Evolutionary conservation across 306 rosid species (phyloP).

Genomic region (Hippophae rhamnoides): DNA sequence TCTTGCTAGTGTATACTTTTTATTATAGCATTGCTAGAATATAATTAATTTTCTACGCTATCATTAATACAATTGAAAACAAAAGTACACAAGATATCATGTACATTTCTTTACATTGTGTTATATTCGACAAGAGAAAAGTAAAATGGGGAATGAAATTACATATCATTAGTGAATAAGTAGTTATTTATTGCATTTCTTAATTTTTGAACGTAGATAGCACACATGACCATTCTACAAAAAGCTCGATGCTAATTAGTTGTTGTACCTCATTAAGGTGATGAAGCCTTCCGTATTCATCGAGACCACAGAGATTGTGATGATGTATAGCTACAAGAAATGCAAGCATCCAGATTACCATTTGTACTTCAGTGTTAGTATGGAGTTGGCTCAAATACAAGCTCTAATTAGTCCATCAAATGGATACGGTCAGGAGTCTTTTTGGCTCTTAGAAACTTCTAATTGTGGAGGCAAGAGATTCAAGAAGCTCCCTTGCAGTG

Average conservation of each 20-base stretch:
- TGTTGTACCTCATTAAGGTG: slow-evolving; percentile 22
- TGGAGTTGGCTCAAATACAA: neutral
- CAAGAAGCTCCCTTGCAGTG: slow-evolving; percentile 65
- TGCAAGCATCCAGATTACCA: slow-evolving; percentile 20
- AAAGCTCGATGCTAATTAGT: slow-evolving; percentile 21
- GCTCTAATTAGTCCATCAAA: slow-evolving; percentile 25
- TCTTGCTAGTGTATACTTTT: too few species aligned
- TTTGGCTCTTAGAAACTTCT: slow-evolving; percentile 31
- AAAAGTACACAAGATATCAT: slow-evolving; percentile 5
- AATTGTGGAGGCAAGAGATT: slow-evolving; percentile 58
- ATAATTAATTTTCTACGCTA: slow-evolving; percentile 6
- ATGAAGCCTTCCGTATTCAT: slow-evolving; percentile 8
- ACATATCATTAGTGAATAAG: slow-evolving; percentile 21
- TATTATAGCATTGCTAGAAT: neutral
- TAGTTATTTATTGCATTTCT: too few species aligned
- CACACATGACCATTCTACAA: slow-evolving; percentile 11
- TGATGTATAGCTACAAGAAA: slow-evolving; percentile 18
- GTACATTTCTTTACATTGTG: slow-evolving; percentile 27
- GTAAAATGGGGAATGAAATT: neutral
- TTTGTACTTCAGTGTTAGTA: slow-evolving; percentile 13
- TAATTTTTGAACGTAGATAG: slow-evolving; percentile 6
- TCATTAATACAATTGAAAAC: slow-evolving; percentile 12
- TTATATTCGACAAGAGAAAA: slow-evolving; percentile 15
- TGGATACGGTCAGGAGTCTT: slow-evolving; percentile 28
- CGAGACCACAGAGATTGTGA: slow-evolving; percentile 18